A percentile compares a stretch with the other conserved stretches of the same genome.
Evolutionary conservation across 2,329 filamentous ascomycete genomes (phyloP).

Genomic region (Diaporthe caulivora): DNA sequence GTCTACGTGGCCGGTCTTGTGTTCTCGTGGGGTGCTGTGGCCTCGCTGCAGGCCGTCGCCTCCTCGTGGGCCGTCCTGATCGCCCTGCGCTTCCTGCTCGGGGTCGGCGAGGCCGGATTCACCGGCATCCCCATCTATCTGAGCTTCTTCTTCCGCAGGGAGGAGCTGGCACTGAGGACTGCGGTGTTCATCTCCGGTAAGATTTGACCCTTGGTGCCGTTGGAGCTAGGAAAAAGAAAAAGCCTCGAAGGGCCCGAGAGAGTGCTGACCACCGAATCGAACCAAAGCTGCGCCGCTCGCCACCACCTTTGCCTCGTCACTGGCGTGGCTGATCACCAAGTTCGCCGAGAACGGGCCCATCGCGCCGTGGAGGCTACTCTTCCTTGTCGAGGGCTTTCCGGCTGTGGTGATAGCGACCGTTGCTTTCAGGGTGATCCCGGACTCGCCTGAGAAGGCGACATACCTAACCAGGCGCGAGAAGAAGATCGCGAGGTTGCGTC

Average conservation of each 20-base stretch:
- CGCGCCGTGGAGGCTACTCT: conserved; percentile 87
- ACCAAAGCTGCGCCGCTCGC: conserved; percentile 78
- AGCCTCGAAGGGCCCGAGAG: neutral
- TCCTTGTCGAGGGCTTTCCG: conserved; percentile 87
- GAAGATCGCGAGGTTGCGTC: conserved; percentile 77
- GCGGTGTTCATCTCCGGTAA: conserved; percentile 85
- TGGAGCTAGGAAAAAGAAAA: too few relatives aligned
- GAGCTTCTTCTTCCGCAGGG: conserved; percentile 72
- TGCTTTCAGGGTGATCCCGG: conserved; percentile 82
- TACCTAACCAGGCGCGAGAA: conserved; percentile 75
- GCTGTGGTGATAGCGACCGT: conserved; percentile 80
- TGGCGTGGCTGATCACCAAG: conserved; percentile 84
- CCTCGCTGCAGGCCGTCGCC: conserved; percentile 77
- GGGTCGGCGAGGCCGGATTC: conserved; percentile 75
- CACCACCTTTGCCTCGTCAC: conserved; percentile 82
- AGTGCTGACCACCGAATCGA: neutral
- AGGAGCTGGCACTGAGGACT: conserved; percentile 86
- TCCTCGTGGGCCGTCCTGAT: conserved; percentile 73
- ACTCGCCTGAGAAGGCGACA: conserved; percentile 75
- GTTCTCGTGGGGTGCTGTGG: conserved; percentile 82
- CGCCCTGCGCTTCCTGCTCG: conserved; percentile 67
- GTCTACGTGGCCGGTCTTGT: conserved; percentile 73
- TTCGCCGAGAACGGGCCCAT: conserved; percentile 75
- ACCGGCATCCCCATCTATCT: conserved; percentile 74
- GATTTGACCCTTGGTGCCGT: conserved; percentile 40